Evolutionary conservation across 345 rosid genomes (phyloP).

Genomic region (Erucastrum elatum): DNA sequence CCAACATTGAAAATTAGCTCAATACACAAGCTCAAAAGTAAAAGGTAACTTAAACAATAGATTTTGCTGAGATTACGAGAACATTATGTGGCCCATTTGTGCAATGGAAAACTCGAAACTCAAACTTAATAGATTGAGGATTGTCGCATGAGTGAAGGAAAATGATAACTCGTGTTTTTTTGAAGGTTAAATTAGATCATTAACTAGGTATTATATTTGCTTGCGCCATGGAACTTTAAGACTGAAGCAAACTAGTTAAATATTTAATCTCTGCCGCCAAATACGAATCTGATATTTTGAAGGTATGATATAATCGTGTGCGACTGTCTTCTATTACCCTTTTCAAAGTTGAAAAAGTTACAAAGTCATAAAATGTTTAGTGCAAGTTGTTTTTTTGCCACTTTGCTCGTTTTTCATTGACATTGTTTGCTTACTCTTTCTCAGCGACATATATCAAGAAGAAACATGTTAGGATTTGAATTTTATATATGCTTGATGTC

Average conservation of each 20-base stretch:
- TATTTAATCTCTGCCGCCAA: constrained; percentile 36
- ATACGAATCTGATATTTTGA: constrained; percentile 28
- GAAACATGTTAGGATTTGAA: not conserved
- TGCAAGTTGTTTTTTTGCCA: constrained; percentile 25
- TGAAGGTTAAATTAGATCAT: constrained; percentile 11
- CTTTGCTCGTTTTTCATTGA: constrained; percentile 19
- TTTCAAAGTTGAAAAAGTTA: constrained; percentile 22
- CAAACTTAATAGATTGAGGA: constrained; percentile 8
- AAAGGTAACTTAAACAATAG: not conserved
- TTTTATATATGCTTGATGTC: constrained; percentile 12
- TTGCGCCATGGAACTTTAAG: constrained; percentile 34
- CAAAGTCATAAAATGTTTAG: constrained; percentile 1
- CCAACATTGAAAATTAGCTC: constrained; percentile 28
- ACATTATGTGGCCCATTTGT: constrained; percentile 39
- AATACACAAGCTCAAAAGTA: not conserved
- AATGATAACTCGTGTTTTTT: constrained; percentile 10
- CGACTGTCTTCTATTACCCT: not conserved
- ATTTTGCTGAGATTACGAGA: constrained; percentile 18
- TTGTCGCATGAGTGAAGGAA: constrained; percentile 13
- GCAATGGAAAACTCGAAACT: constrained; percentile 8
- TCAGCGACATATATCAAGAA: not conserved
- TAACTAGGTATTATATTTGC: constrained; percentile 30
- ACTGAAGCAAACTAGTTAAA: constrained; percentile 23
- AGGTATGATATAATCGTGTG: constrained; percentile 26
- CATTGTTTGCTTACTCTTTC: constrained; percentile 18